Conservation (phyloP, 495 filamentous ascomycete species). For the Neurospora sp. region DNA sequence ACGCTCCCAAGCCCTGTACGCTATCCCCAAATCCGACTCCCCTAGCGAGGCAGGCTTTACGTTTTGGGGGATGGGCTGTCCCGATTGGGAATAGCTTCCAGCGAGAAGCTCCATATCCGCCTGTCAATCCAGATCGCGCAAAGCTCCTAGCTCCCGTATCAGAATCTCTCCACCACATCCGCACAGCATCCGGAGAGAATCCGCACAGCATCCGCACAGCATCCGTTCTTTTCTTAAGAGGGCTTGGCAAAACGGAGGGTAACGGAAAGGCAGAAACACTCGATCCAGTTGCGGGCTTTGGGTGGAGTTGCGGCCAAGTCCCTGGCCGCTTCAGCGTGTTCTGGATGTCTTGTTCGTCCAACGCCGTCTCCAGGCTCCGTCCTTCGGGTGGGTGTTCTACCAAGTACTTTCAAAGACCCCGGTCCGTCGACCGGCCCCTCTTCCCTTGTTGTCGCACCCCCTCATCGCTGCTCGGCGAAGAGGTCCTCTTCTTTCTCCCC, state of each 20-base stretch:
- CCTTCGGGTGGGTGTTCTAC: conserved; percentile 4
- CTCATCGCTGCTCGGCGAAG: conserved; percentile 10
- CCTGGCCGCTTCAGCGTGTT: neutral
- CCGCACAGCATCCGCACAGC: neutral
- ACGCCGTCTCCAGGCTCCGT: neutral
- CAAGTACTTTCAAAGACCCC: conserved; percentile 16
- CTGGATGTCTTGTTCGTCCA: conserved; percentile 5
- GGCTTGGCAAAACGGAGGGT: neutral
- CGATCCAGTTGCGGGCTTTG: neutral
- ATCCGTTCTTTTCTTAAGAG: neutral
- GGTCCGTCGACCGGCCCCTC: conserved; percentile 15
- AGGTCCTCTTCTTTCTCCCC: conserved; percentile 3
- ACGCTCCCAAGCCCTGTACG: neutral
- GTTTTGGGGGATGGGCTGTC: neutral
- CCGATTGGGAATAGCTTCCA: neutral
- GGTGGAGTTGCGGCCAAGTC: neutral
- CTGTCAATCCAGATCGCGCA: neutral
- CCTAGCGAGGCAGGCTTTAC: neutral
- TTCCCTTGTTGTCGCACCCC: conserved; percentile 13
- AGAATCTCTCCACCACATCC: neutral
- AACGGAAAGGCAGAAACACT: neutral
- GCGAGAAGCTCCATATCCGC: neutral
- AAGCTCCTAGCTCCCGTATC: neutral
- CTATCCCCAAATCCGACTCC: neutral
- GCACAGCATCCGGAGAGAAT: neutral